These are phyloP conservation scores for Aspergillus sp. DNA, from an alignment of 2,329 filamentous ascomycete genomes.

Conservation along the genomic window DNA sequence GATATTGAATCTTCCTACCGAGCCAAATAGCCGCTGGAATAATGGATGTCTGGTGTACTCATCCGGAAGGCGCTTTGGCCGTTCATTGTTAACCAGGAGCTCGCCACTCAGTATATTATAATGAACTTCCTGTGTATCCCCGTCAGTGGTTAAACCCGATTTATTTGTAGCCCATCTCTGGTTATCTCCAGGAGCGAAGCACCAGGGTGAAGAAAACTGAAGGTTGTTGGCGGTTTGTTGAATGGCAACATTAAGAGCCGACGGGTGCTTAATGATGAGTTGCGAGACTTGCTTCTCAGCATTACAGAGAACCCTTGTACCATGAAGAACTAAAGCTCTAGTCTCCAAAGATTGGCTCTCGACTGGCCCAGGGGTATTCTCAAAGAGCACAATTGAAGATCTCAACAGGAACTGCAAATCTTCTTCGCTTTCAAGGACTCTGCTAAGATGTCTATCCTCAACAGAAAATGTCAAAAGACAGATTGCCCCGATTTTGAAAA, in stretches of 20 bases:
- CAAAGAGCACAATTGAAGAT: slow-evolving; percentile 15
- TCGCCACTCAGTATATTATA: slow-evolving; percentile 16
- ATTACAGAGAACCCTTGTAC: slow-evolving; percentile 4
- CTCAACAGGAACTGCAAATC: slow-evolving; percentile 9
- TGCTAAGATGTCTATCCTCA: slow-evolving; percentile 4
- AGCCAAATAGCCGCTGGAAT: slow-evolving; percentile 11
- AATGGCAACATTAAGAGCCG: slow-evolving; percentile 10
- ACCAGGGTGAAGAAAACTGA: slow-evolving; percentile 4
- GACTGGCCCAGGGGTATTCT: slow-evolving; percentile 4
- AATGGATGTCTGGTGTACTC: slow-evolving; percentile 7
- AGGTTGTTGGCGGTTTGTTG: background rate
- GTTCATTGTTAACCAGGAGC: slow-evolving; percentile 16
- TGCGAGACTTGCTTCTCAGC: slow-evolving; percentile 1
- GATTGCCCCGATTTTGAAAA: slow-evolving; percentile 8
- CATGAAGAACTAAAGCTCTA: slow-evolving; percentile 2
- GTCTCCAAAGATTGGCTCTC: background rate
- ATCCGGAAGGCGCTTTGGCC: slow-evolving; percentile 13
- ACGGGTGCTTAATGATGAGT: slow-evolving; percentile 2
- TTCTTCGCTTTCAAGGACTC: slow-evolving; percentile 4
- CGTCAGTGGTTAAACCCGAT: background rate
- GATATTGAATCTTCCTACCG: slow-evolving; percentile 1
- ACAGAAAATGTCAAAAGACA: slow-evolving; percentile 13
- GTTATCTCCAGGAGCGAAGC: background rate
- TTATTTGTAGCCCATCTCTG: slow-evolving; percentile 8
- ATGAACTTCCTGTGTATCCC: slow-evolving; percentile 2